These are phyloP conservation scores for Gymnopilus junonius DNA, from an alignment of 768 basidiomycete genomes.

Conservation along the genomic window DNA sequence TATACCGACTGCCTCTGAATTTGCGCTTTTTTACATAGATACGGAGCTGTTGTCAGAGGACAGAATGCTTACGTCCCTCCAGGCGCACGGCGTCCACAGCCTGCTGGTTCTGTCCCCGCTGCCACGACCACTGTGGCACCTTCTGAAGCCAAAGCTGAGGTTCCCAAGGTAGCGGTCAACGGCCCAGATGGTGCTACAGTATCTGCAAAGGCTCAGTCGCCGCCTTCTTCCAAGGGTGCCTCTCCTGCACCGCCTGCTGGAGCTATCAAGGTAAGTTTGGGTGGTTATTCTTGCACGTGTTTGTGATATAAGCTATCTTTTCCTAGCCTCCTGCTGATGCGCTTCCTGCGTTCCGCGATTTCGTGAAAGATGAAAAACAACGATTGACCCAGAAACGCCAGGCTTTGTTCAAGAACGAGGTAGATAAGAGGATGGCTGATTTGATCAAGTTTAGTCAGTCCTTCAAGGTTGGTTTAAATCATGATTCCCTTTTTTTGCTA, in stretches of 20 bases:
- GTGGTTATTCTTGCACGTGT: background rate
- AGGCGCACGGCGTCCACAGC: conserved; percentile 66
- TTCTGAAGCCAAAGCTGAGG: conserved; percentile 44
- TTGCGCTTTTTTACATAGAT: conserved; percentile 53
- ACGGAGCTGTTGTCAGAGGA: conserved; percentile 88
- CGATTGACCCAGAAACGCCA: conserved; percentile 90
- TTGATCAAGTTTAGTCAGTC: conserved; percentile 89
- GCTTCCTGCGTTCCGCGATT: conserved; percentile 86
- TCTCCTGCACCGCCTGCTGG: conserved; percentile 58
- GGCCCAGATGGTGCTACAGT: conserved; percentile 72
- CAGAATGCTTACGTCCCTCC: conserved; percentile 95
- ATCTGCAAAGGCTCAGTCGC: conserved; percentile 40
- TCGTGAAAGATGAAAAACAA: conserved; percentile 91
- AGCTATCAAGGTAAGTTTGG: conserved; percentile 46
- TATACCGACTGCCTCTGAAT: background rate
- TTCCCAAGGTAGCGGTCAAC: conserved; percentile 79
- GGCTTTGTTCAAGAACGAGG: conserved; percentile 86
- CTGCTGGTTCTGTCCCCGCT: conserved; percentile 21
- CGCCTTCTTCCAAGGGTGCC: conserved; percentile 61
- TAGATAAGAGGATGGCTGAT: conserved; percentile 94
- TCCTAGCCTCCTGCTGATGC: conserved; percentile 72
- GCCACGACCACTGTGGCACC: conserved; percentile 15
- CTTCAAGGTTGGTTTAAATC: conserved; percentile 78
- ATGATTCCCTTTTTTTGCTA: background rate
- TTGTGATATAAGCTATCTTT: background rate